Evolutionary conservation across 148 eudicot genomes (phyloP).

Genomic region (Spergularia bocconei): DNA sequence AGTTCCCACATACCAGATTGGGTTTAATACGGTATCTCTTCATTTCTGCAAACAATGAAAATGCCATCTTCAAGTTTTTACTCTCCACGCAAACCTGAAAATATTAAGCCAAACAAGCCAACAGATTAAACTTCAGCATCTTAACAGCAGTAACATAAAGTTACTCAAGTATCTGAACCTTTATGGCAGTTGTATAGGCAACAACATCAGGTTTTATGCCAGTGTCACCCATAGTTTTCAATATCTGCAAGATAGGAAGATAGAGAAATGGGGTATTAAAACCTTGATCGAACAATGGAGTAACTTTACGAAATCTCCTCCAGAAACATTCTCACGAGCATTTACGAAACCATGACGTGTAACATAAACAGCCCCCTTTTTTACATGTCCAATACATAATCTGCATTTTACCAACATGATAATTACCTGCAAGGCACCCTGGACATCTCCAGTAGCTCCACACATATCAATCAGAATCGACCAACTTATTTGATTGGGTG

Average conservation of each 20-base stretch:
- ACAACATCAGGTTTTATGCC: constrained; percentile 85
- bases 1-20: constrained; percentile 55
- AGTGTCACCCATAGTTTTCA: constrained; percentile 66
- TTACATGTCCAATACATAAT: not conserved
- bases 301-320: not conserved
- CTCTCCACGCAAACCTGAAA: constrained; percentile 73
- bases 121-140: constrained; percentile 4
- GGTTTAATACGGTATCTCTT: constrained; percentile 72
- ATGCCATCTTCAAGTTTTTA: constrained; percentile 56
- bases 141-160: not conserved
- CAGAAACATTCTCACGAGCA: not conserved
- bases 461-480: constrained; percentile 65
- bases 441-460: constrained; percentile 66
- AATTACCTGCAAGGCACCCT: constrained; percentile 71
- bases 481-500: constrained; percentile 94
- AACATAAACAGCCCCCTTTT: not conserved
- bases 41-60: constrained; percentile 78
- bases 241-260: constrained; percentile 48
- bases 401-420: not conserved
- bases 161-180: constrained; percentile 41
- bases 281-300: not conserved
- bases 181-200: constrained; percentile 82
- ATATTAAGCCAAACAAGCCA: constrained; percentile 12
- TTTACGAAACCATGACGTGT: not conserved
- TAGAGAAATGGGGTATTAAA: not conserved